A percentile compares a stretch with the other conserved stretches of the same genome.
Conservation (phyloP, 345 rosid genomes). For the Eucalyptus paniculata region DNA sequence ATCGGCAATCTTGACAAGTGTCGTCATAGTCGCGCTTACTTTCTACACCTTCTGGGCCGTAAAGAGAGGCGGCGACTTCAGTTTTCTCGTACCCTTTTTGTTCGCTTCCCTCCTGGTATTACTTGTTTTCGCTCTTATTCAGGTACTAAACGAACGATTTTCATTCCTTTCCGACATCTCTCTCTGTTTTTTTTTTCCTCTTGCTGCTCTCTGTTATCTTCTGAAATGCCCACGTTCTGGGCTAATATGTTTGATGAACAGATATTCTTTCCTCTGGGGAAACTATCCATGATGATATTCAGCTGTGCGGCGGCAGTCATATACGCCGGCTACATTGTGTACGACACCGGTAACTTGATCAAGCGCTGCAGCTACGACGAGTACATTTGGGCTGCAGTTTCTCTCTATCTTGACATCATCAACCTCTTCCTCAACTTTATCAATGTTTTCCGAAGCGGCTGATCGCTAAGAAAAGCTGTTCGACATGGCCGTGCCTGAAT, state of each 20-base stretch:
- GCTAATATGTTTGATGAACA: background rate
- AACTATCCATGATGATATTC: slow-evolving; percentile 23
- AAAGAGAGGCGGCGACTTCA: slow-evolving; percentile 49
- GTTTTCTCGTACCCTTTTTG: slow-evolving; percentile 58
- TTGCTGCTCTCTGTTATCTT: background rate
- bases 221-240: background rate
- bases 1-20: slow-evolving; percentile 40
- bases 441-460: slow-evolving; percentile 13
- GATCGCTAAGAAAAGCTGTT: background rate
- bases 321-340: slow-evolving; percentile 18
- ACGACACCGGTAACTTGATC: slow-evolving; percentile 45
- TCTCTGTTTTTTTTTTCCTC: background rate
- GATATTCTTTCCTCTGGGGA: slow-evolving; percentile 35
- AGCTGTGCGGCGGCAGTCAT: slow-evolving; percentile 24
- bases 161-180: background rate
- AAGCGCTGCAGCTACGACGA: slow-evolving; percentile 57
- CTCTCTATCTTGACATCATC: slow-evolving; percentile 54
- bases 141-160: background rate
- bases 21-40: slow-evolving; percentile 43
- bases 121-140: slow-evolving; percentile 31
- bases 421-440: slow-evolving; percentile 59
- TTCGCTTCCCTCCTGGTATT: slow-evolving; percentile 34
- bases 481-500: background rate
- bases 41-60: slow-evolving; percentile 70
- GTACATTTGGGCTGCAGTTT: slow-evolving; percentile 56